Conservation (phyloP, 352 stramenopile genomes). For the Phytophthora hybrid region DNA sequence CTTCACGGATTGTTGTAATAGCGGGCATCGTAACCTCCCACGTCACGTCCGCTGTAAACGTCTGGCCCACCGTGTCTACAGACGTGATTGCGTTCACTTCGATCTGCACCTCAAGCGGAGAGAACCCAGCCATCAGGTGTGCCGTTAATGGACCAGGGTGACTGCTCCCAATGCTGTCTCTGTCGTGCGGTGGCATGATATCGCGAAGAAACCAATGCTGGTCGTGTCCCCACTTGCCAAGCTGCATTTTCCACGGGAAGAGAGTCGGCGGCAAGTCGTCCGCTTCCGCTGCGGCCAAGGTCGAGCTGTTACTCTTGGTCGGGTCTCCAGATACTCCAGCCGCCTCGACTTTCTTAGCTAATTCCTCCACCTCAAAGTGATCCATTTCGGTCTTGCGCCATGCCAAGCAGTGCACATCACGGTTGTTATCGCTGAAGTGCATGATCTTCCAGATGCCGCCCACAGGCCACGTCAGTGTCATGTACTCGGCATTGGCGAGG, state of each 20-base stretch:
- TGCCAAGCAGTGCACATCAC: conserved; percentile 46
- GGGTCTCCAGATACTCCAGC: conserved; percentile 7
- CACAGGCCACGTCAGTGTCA: conserved; percentile 59
- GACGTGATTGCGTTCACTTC: conserved; percentile 49
- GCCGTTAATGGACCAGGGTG: conserved; percentile 33
- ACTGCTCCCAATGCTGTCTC: conserved; percentile 15
- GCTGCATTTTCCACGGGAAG: conserved; percentile 72
- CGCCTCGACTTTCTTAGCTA: conserved; percentile 44
- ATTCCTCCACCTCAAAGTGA: conserved; percentile 44
- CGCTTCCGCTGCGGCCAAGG: conserved; percentile 17
- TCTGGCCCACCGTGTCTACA: conserved; percentile 57
- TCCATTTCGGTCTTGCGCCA: conserved; percentile 63
- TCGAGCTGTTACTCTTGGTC: conserved; percentile 16
- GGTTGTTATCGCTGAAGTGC: conserved; percentile 36
- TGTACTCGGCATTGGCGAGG: conserved; percentile 46
- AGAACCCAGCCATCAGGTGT: conserved; percentile 47
- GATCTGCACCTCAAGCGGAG: conserved; percentile 46
- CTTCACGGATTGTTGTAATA: conserved; percentile 52
- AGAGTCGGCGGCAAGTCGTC: conserved; percentile 34
- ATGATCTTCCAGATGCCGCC: conserved; percentile 67
- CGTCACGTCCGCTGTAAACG: conserved; percentile 57
- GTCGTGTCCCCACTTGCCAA: conserved; percentile 51
- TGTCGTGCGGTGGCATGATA: conserved; percentile 36
- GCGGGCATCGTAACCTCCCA: conserved; percentile 52
- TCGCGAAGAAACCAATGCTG: conserved; percentile 66